phyloP scores from a whole-genome alignment of 768 basidiomycete genomes.

The Kwoniella bestiolae region DNA sequence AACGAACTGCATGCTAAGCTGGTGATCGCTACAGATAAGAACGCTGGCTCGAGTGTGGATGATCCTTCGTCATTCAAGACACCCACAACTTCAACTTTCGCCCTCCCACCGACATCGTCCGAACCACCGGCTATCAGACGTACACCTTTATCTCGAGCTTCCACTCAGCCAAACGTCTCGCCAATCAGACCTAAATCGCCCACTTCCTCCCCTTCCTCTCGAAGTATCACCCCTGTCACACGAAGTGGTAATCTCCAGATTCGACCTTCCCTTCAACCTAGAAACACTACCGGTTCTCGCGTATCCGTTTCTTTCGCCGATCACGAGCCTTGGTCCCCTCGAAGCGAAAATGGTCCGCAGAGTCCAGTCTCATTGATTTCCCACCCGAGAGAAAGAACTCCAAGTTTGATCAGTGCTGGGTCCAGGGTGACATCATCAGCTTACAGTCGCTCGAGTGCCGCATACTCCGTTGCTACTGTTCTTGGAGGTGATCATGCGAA shows the following conservation, averaged over 20 bases:
- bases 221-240: slow-evolving; percentile 22
- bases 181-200: slow-evolving; percentile 37
- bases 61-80: slow-evolving; percentile 19
- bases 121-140: slow-evolving; percentile 11
- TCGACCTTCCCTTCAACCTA: slow-evolving; percentile 17
- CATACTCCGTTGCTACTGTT: slow-evolving; percentile 30
- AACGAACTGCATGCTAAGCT: slow-evolving; percentile 33
- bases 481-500: slow-evolving; percentile 31
- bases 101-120: slow-evolving; percentile 12
- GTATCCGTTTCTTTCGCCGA: slow-evolving; percentile 21
- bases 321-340: slow-evolving; percentile 22
- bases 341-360: background rate
- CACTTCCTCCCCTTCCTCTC: slow-evolving; percentile 22
- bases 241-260: slow-evolving; percentile 14
- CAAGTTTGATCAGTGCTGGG: slow-evolving; percentile 40
- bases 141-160: slow-evolving; percentile 10
- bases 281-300: slow-evolving; percentile 17
- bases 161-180: slow-evolving; percentile 34
- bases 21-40: slow-evolving; percentile 4
- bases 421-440: slow-evolving; percentile 36
- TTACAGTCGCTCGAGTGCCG: slow-evolving; percentile 40
- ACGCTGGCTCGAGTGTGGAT: background rate
- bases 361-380: slow-evolving; percentile 3
- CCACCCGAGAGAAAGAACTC: slow-evolving; percentile 39
- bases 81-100: slow-evolving; percentile 28